Evolutionary conservation across 306 rosid species (phyloP).

Genomic region (Acacia melanoxylon): DNA sequence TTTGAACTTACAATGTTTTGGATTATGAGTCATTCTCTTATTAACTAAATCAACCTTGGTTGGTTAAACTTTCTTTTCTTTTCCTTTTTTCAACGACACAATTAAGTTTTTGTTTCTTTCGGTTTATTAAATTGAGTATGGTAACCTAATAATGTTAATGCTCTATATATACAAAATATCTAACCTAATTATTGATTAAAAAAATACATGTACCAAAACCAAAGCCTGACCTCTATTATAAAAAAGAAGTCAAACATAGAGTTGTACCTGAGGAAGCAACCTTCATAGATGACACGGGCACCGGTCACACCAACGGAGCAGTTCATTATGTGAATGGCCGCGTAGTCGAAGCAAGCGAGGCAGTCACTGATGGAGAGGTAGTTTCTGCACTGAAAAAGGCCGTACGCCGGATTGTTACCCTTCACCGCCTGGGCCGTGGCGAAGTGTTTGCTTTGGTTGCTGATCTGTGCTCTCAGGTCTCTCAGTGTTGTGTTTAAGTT

Average conservation of each 20-base stretch:
- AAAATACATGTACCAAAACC: background rate
- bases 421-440: background rate
- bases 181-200: background rate
- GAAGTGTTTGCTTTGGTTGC: background rate
- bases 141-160: background rate
- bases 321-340: background rate
- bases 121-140: background rate
- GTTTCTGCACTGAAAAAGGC: constrained; percentile 1
- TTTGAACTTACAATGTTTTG: no score
- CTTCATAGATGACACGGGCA: background rate
- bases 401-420: background rate
- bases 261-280: background rate
- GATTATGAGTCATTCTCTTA: no score
- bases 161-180: background rate
- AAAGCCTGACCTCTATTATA: background rate
- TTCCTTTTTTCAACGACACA: no score
- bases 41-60: no score
- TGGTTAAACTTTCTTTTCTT: no score
- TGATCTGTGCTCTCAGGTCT: background rate
- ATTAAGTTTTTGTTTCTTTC: no score
- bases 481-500: background rate
- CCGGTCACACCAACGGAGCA: background rate
- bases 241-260: background rate
- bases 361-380: background rate
- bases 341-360: background rate